These are phyloP conservation scores for Fusarium brevicatenulatum DNA, from an alignment of 2,329 filamentous ascomycete genomes.

Conservation along the genomic window DNA sequence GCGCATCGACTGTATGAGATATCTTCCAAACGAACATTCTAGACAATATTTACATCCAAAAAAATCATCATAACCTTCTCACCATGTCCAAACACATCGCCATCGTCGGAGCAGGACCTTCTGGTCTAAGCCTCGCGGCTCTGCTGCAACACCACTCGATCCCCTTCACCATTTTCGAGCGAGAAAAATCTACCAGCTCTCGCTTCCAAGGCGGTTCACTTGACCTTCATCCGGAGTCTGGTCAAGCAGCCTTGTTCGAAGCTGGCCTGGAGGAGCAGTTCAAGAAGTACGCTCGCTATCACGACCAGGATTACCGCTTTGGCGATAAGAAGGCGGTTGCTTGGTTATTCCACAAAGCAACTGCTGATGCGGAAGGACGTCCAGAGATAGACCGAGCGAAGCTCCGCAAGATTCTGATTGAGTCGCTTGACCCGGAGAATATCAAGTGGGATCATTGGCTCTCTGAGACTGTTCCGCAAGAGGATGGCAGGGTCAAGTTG, in stretches of 20 bases:
- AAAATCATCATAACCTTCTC: accelerated
- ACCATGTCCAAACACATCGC: not conserved
- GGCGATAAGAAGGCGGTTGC: not conserved
- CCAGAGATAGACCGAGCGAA: not conserved
- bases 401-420: not conserved
- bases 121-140: not conserved
- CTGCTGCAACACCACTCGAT: not conserved
- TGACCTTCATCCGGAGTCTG: not conserved
- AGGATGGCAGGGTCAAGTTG: not conserved
- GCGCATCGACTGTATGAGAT: accelerated
- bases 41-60: accelerated
- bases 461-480: accelerated
- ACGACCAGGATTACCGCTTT: not conserved
- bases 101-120: not conserved
- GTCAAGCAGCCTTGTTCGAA: not conserved
- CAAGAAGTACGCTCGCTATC: not conserved
- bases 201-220: not conserved
- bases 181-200: not conserved
- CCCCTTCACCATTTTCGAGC: not conserved
- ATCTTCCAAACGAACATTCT: accelerated
- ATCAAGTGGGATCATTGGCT: not conserved
- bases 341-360: not conserved
- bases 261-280: not conserved
- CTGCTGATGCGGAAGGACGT: not conserved
- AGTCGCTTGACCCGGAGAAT: not conserved